Evolutionary conservation across 176 grass and related monocot species (phyloP).

Genomic region (sorghum (Sorghum bicolor)): Sorghum_bicolor_NCBIv3 NC_012877.2:48983501-48984000

Average conservation of each 20-base stretch:
- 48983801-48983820: neutral
- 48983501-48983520: neutral
- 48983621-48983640: no score
- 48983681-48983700: no score
- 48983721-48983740: neutral
- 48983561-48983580: neutral
- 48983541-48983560: neutral
- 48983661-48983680: neutral
- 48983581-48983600: no score
- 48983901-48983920: neutral
- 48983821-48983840: neutral
- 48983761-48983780: no score
- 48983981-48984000: neutral
- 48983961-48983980: neutral
- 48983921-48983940: neutral
- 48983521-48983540: neutral
- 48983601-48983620: neutral
- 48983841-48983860: neutral
- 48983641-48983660: neutral
- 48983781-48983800: neutral
- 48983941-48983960: neutral
- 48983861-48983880: neutral
- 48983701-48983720: neutral
- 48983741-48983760: neutral
- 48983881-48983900: neutral